Evolutionary conservation across 2,329 filamentous ascomycete species (phyloP), one percentile per base, ranked within the genome.

Genomic region (Aspergillus intermedius): DNA sequence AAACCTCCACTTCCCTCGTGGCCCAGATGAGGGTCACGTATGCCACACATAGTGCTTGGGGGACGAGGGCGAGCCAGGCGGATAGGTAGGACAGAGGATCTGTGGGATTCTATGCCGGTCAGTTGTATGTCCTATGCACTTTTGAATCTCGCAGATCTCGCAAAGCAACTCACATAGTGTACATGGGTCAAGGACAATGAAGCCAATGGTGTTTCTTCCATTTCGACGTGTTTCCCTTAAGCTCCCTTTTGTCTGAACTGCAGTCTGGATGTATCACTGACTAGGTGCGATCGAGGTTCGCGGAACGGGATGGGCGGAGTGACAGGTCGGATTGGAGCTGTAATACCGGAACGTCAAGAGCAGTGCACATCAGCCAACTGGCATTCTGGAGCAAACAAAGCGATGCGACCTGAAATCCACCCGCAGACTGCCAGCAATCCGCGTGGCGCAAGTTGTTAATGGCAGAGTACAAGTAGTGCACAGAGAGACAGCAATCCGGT

Each of bases 121-220:
- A 52, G 49, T 44, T 19, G 34, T 12, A 44, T 12, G 45, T 23
- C 21, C 21, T 22, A 22, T 22, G 21, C 21, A 40, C 42, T 7
- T 17, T 5, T n/a, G 9, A 8, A 37, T 22, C 34, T 12, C 5
- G 30, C 39, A 8, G 13, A 22, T 47, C 42, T n/a, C 1, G 15
- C 19, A 40, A 40, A 40, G 19, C 34, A n/a, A 70, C 82, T 64
- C 74, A 94, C 91, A 78, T 97, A 97, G 75, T 93, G 88, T 59
- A 97, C 91, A 74, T 97, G 91, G 9, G 93, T 97, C 58, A 98
- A 74, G 45, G 91, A 95, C 52, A 98, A 80, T 21, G 91, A 97
- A 45, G 91, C 89, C 49, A 97, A 76, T 37, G 87, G 83, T 48
- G 63, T 60, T 48, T 72, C 68, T 30, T 56, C 58, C 58, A 63